Evolutionary conservation across 2,329 filamentous ascomycete genomes (phyloP), one percentile per base, ranked within the genome.

Genomic region (Exophiala sp.): DNA sequence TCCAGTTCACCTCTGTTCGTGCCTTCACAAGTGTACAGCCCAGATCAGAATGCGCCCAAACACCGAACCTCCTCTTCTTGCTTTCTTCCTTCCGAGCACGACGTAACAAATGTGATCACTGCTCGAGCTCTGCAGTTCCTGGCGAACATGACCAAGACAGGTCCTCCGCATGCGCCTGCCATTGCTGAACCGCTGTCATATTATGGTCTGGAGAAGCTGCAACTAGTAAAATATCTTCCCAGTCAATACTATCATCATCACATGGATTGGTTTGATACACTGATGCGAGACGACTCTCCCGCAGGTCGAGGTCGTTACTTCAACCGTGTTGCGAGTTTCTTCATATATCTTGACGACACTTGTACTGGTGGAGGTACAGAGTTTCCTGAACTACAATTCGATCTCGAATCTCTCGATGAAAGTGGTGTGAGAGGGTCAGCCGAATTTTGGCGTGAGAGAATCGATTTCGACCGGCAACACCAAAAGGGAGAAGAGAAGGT

Each of bases 311-410:
- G 41, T 43, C 41, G 41, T 24, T 43, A 43, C 14, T 43, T 29
- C 14, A 74, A 73, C 34, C 70, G 82, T 0, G 67, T 80, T 5
- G 81, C 76, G 51, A 82, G 76, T 2, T 85, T 85, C 62, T 84
- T 85, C 80, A 82, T 85, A 1, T 85, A 84, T 62, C 65, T 85
- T 0, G 68, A 71, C 7, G 76, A 68, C 5, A 69, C 78, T 43
- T 81, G 79, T 57, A 71, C 71, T 12, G 82, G 82, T 1, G 82
- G 82, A 1, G 82, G 81, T 3, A 85, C 82, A 18, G 77, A 83
- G 61, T 85, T 85, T 52, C 82, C 82, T 3, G 68, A 77, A 2
- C 56, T 85, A 14, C 34, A 39, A 11, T 29, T 41, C 20, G 39
- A 20, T 2, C 10, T 33, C 12, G 24, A 14, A 21, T 32, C 21